Conservation (phyloP, 495 filamentous ascomycete species). For the Glarea lozoyensis region DNA sequence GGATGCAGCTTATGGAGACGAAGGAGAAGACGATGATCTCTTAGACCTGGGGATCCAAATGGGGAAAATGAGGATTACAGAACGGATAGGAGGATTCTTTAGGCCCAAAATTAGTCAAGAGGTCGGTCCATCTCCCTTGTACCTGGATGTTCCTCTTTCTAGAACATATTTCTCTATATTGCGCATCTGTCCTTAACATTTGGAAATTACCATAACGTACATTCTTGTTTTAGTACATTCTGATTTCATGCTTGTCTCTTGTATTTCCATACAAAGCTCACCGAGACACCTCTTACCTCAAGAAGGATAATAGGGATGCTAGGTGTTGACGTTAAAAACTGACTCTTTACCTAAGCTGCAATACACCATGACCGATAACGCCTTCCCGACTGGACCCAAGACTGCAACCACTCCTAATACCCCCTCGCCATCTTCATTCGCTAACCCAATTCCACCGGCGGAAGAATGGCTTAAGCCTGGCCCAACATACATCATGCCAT, state of each 20-base stretch:
- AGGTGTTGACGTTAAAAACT: no score
- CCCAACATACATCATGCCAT: constrained; percentile 44
- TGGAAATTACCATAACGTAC: no score
- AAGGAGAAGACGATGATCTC: constrained; percentile 46
- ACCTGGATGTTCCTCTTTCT: neutral
- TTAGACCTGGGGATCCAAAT: constrained; percentile 62
- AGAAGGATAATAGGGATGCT: no score
- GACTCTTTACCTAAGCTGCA: no score
- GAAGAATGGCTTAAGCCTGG: constrained; percentile 35
- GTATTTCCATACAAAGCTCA: no score
- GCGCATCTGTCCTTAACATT: no score
- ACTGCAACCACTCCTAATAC: neutral
- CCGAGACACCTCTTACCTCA: no score
- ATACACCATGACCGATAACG: constrained; percentile 11
- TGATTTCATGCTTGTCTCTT: no score
- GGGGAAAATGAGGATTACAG: constrained; percentile 63
- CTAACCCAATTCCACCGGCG: constrained; percentile 12
- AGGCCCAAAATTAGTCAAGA: constrained; percentile 57
- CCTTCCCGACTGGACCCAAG: constrained; percentile 13
- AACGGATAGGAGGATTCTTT: constrained; percentile 55
- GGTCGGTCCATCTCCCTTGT: constrained; percentile 30
- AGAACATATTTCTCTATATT: neutral
- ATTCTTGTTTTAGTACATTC: no score
- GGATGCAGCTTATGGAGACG: constrained; percentile 56
- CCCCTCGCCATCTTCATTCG: constrained; percentile 3